phyloP scores from a whole-genome alignment of 2,329 filamentous ascomycete genomes.

The Penicillium sp. region DNA sequence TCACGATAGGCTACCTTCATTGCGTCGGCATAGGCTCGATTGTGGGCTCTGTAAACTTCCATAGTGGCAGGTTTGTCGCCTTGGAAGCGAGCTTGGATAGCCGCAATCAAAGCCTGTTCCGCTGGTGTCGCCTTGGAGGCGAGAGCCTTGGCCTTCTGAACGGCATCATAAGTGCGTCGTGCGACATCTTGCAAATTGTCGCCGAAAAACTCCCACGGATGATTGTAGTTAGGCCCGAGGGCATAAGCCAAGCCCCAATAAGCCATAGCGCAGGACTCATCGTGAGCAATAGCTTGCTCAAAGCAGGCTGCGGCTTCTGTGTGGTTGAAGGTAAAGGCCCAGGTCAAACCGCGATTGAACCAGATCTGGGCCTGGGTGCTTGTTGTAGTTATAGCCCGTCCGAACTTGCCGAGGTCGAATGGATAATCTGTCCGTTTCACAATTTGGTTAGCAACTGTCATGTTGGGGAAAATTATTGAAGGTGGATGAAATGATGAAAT shows the following conservation, averaged over 20 bases:
- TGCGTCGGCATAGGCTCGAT: constrained; percentile 59
- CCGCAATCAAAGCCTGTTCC: constrained; percentile 63
- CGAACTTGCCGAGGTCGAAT: constrained; percentile 24
- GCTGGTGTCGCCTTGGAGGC: constrained; percentile 44
- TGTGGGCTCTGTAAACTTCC: constrained; percentile 55
- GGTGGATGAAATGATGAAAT: not conserved
- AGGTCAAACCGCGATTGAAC: constrained; percentile 41
- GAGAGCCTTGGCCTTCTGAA: constrained; percentile 42
- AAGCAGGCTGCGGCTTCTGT: constrained; percentile 40
- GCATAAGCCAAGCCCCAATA: constrained; percentile 57
- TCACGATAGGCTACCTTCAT: constrained; percentile 56
- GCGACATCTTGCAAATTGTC: constrained; percentile 55
- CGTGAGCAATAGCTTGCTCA: constrained; percentile 33
- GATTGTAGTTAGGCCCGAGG: constrained; percentile 75
- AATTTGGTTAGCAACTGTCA: constrained; percentile 5
- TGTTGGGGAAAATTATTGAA: not conserved
- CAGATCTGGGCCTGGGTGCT: constrained; percentile 35
- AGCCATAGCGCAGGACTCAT: constrained; percentile 39
- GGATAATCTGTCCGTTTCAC: constrained; percentile 12
- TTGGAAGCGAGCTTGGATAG: constrained; percentile 63
- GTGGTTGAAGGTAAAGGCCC: constrained; percentile 43
- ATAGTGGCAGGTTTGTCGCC: constrained; percentile 42
- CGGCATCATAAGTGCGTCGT: constrained; percentile 48
- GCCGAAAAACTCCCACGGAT: constrained; percentile 72
- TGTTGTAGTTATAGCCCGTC: constrained; percentile 35